A percentile compares a stretch with the other conserved stretches of the same genome.
These are phyloP conservation scores for Neofusicoccum cordaticola DNA, from an alignment of 2,329 filamentous ascomycete species.

Conservation along the genomic window DNA sequence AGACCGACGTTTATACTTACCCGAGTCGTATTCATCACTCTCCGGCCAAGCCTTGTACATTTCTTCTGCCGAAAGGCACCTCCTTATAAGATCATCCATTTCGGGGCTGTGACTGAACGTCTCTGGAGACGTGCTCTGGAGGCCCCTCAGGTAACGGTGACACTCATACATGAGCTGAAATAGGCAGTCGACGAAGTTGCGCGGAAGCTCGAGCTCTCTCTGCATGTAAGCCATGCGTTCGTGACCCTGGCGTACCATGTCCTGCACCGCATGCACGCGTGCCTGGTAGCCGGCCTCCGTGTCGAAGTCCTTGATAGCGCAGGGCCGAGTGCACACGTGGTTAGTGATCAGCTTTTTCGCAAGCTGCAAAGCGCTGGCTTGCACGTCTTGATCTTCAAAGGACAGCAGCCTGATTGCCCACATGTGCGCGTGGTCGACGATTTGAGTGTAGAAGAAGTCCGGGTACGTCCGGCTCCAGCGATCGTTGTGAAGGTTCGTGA, in stretches of 20 bases:
- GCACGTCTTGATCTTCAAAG: constrained; percentile 30
- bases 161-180: background rate
- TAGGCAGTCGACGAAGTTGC: background rate
- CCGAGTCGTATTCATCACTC: constrained; percentile 14
- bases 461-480: constrained; percentile 22
- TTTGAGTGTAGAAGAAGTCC: constrained; percentile 25
- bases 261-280: background rate
- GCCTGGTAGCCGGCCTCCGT: background rate
- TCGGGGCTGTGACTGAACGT: background rate
- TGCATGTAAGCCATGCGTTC: background rate
- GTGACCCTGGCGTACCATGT: background rate
- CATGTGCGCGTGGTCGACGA: constrained; percentile 22
- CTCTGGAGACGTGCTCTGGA: background rate
- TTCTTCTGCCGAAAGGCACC: background rate
- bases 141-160: background rate
- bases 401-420: constrained; percentile 29
- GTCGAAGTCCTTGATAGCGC: background rate
- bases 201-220: background rate
- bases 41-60: constrained; percentile 9
- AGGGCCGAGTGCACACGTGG: background rate
- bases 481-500: constrained; percentile 27
- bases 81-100: background rate
- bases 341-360: constrained; percentile 27
- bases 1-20: constrained; percentile 1
- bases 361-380: constrained; percentile 23